Evolutionary conservation across 768 basidiomycete genomes (phyloP).

Genomic region (Trametes meyenii): DNA sequence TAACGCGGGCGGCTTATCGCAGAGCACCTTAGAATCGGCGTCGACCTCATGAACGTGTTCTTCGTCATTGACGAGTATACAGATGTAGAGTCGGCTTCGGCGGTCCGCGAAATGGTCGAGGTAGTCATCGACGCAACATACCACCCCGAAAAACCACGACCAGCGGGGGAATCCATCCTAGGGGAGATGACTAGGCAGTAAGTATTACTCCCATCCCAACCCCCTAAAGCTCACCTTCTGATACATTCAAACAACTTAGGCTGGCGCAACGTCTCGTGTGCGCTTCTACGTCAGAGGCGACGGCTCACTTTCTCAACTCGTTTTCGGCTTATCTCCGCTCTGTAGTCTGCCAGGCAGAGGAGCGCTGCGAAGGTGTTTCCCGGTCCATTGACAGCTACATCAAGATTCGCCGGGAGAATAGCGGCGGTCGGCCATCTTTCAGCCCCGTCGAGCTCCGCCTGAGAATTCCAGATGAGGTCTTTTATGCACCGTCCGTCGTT

Average conservation of each 20-base stretch:
- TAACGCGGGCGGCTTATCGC: neutral
- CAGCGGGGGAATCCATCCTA: slow-evolving; percentile 25
- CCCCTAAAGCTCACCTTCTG: neutral
- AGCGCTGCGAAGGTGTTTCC: slow-evolving; percentile 22
- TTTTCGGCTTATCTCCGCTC: slow-evolving; percentile 29
- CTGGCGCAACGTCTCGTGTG: slow-evolving; percentile 15
- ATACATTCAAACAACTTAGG: neutral
- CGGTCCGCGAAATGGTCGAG: slow-evolving; percentile 21
- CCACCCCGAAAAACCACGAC: slow-evolving; percentile 29
- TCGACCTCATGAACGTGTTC: slow-evolving; percentile 32
- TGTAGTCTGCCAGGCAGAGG: slow-evolving; percentile 30
- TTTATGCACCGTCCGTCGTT: slow-evolving; percentile 53
- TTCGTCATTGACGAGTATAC: slow-evolving; percentile 34
- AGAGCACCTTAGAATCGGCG: slow-evolving; percentile 16
- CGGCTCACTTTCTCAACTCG: slow-evolving; percentile 26
- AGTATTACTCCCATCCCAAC: neutral
- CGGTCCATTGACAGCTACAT: slow-evolving; percentile 30
- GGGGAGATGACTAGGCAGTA: slow-evolving; percentile 31
- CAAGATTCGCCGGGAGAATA: slow-evolving; percentile 29
- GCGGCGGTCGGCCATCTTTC: slow-evolving; percentile 30
- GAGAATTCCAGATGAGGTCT: slow-evolving; percentile 61
- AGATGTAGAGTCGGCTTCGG: slow-evolving; percentile 17
- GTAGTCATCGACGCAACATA: slow-evolving; percentile 29
- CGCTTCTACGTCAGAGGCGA: slow-evolving; percentile 15
- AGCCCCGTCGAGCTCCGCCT: slow-evolving; percentile 43